Evolutionary conservation across 2,329 filamentous ascomycete genomes (phyloP), one percentile per base, ranked within the genome.

Genomic region (Chalaropsis thielavioides): DNA sequence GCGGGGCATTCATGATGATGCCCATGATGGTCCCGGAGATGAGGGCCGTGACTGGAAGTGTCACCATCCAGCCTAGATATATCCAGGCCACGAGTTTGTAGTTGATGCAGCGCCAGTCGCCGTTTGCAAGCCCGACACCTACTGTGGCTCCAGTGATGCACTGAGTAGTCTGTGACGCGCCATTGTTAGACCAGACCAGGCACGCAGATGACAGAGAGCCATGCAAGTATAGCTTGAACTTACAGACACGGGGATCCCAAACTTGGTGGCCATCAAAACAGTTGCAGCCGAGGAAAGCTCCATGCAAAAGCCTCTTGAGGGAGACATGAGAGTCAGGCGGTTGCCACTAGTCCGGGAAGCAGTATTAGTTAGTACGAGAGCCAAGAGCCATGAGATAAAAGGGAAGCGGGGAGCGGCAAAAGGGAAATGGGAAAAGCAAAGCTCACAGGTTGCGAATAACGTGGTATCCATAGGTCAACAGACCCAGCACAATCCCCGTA

Each of bases 381-480:
- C 4, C 7, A 38, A 38, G 35, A 38, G 35, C n/a, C n/a, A 38
- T 1, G 35, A 38, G 35, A 1, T 8, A 1, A 38, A 38, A 15
- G 5, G n/a, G n/a, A 3, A 6, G 41, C 22, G 24, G 27, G 17
- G n/a, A 31, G 6, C 5, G 6, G 13, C 1, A 44, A 19, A 17
- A 22, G 7, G 22, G 56, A n/a, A 7, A 61, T 6, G 6, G 31
- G 22, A 60, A 7, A 51, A 31, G 10, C n/a, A 19, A 58, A 0
- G 43, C 63, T 59, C 38, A 65, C 65, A 83, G 76, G 59, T 78
- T 79, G 62, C 79, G 76, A 79, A 83, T 83, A 70, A 85, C 83
- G 70, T 85, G 82, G 72, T 84, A 85, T 7, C 83, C 83, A 69
- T 83, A 85, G 10, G 81, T 83, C 73, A 80, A 76, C 66, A 85